Conservation (phyloP, 2,329 filamentous ascomycete genomes). For the Zasmidium citrigriseum region DNA sequence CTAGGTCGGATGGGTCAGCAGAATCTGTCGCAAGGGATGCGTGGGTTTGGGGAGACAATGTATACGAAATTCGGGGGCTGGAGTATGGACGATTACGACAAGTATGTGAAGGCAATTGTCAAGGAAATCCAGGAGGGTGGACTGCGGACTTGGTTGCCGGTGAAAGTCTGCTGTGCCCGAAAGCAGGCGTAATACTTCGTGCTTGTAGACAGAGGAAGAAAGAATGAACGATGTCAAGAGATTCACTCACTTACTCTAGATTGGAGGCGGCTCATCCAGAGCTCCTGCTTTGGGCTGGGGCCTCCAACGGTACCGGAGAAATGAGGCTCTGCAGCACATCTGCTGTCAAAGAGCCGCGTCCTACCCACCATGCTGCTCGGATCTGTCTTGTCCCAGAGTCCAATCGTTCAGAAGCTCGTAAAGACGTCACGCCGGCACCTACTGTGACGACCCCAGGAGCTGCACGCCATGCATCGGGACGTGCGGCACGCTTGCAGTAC, state of each 20-base stretch:
- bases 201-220: not conserved
- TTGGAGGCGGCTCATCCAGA: not conserved
- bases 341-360: not conserved
- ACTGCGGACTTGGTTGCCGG: conserved; percentile 6
- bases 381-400: not conserved
- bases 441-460: not conserved
- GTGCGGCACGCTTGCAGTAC: not conserved
- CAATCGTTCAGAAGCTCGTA: not conserved
- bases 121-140: conserved; percentile 1
- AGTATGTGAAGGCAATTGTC: not conserved
- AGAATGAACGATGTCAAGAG: no score
- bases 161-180: not conserved
- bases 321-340: not conserved
- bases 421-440: not conserved
- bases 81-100: not conserved
- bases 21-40: not conserved
- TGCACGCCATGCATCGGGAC: not conserved
- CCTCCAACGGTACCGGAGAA: not conserved
- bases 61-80: not conserved
- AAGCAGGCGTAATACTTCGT: not conserved
- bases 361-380: no score
- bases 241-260: no score
- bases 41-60: not conserved
- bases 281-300: not conserved
- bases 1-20: not conserved